These are phyloP conservation scores for Cordyceps javanica DNA, from an alignment of 2,329 filamentous ascomycete species.

Conservation along the genomic window DNA sequence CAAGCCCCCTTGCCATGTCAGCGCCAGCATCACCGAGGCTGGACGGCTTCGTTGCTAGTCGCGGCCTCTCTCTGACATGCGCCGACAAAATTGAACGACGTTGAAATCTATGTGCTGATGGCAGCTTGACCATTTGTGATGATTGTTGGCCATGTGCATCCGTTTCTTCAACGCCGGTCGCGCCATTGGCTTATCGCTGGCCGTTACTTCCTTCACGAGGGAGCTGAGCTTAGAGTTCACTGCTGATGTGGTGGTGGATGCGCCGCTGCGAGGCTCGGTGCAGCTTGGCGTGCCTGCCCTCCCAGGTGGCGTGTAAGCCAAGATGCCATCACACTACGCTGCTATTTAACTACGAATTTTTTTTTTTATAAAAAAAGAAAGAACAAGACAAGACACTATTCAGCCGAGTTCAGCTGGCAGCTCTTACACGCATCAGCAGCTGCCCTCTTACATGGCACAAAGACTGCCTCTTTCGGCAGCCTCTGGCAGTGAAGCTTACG, in stretches of 20 bases:
- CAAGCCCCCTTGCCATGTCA: neutral
- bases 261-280: neutral
- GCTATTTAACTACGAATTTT: no score
- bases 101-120: neutral
- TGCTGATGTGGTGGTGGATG: slow-evolving; percentile 1
- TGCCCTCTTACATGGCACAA: neutral
- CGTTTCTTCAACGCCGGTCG: no score
- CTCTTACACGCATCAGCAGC: neutral
- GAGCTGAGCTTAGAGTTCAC: neutral
- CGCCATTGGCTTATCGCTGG: neutral
- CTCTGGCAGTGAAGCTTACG: slow-evolving; percentile 1
- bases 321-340: neutral
- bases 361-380: neutral
- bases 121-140: no score
- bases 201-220: no score
- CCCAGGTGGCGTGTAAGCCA: slow-evolving; percentile 5
- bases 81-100: neutral
- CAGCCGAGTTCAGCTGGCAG: neutral
- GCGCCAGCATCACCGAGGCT: neutral
- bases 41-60: neutral
- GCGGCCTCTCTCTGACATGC: neutral
- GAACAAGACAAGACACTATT: no score
- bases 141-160: neutral
- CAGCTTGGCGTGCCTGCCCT: neutral
- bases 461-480: slow-evolving; percentile 3